A percentile compares a stretch with the other conserved stretches of the same genome.
These are phyloP conservation scores for Alnus rubra DNA, from an alignment of 306 rosid genomes.

Conservation along the genomic window DNA sequence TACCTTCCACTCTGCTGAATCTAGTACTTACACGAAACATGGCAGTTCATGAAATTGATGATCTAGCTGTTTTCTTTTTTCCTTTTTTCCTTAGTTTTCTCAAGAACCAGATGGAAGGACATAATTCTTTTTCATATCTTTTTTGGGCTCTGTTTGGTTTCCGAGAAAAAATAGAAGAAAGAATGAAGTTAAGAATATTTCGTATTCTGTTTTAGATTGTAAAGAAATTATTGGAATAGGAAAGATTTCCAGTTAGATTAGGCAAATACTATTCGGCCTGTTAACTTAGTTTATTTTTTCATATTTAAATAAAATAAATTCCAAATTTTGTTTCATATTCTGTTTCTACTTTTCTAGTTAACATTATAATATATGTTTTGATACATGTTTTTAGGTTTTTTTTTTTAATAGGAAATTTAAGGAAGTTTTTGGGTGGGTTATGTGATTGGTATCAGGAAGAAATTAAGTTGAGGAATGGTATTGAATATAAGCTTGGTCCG, in stretches of 20 bases:
- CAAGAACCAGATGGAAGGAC: too few relatives aligned
- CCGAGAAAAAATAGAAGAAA: not conserved
- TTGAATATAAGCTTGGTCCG: not conserved
- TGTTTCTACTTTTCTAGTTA: not conserved
- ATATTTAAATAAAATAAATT: too few relatives aligned
- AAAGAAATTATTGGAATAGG: not conserved
- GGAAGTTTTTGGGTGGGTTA: not conserved
- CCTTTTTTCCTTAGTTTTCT: not conserved
- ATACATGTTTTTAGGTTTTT: too few relatives aligned
- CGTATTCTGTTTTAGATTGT: not conserved
- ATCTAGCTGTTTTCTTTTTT: not conserved
- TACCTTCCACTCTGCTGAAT: not conserved
- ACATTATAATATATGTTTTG: not conserved
- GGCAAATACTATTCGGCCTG: not conserved
- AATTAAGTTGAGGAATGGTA: not conserved
- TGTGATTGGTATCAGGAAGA: not conserved
- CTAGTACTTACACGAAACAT: not conserved
- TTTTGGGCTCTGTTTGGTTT: slow-evolving; percentile 2
- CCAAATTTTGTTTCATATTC: not conserved
- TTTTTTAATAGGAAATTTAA: not conserved
- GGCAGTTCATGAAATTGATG: not conserved
- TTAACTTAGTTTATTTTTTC: not conserved
- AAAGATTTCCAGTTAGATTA: not conserved
- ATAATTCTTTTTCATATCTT: too few relatives aligned
- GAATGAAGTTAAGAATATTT: not conserved